A percentile compares a stretch with the other conserved stretches of the same genome.
Conservation (phyloP, 352 stramenopile genomes). For the Pythium aquatile region DNA sequence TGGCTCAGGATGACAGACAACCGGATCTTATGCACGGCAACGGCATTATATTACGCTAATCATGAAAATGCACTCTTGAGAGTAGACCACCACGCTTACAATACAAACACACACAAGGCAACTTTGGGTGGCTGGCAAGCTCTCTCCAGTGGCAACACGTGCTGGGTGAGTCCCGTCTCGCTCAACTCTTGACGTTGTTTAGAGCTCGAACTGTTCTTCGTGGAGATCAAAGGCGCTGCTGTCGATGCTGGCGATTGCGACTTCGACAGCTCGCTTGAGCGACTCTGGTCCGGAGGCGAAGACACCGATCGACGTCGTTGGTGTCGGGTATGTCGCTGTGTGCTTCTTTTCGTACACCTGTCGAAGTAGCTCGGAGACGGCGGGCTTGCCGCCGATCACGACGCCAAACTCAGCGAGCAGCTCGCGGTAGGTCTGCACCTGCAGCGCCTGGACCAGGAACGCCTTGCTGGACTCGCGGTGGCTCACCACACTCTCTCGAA, state of each 20-base stretch:
- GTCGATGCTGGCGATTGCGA: constrained; percentile 6
- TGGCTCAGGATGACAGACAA: no score
- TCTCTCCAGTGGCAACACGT: no score
- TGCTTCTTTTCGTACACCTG: constrained; percentile 4
- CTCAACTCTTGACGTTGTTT: no score
- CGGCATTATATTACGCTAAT: no score
- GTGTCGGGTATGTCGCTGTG: not conserved
- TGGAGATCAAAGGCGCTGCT: constrained; percentile 12
- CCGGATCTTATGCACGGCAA: no score
- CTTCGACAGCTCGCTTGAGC: constrained; percentile 17
- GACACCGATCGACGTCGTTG: constrained; percentile 10
- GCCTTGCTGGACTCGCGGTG: not conserved
- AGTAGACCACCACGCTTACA: no score
- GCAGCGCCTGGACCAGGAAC: not conserved
- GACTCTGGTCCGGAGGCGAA: constrained; percentile 17
- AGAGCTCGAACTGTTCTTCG: constrained; percentile 24
- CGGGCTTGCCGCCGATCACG: constrained; percentile 5
- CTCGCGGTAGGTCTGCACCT: constrained; percentile 13
- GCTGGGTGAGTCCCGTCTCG: no score
- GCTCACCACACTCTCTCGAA: not conserved
- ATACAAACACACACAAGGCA: no score
- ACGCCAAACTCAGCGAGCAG: constrained; percentile 14
- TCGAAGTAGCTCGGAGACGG: constrained; percentile 6
- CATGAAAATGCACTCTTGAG: no score
- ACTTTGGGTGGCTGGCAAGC: no score